phyloP scores from a whole-genome alignment of 1,139 yeast genomes.

The Debaryomyces sp. region DNA sequence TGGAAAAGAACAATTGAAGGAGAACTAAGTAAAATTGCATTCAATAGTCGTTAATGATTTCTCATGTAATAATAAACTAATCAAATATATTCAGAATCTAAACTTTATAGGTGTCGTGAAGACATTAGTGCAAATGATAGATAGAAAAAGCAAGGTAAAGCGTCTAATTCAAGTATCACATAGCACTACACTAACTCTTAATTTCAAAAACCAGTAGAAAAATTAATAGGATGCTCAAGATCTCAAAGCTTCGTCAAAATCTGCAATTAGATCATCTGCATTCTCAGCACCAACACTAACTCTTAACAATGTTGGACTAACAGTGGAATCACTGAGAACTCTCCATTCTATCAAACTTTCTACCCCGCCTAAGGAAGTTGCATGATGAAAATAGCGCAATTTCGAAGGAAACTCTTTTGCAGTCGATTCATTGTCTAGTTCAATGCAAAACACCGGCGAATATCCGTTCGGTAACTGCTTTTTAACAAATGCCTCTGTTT shows the following conservation, averaged over 20 bases:
- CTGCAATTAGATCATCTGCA: constrained; percentile 69
- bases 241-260: constrained; percentile 38
- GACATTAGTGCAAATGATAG: too few relatives aligned
- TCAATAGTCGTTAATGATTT: neutral
- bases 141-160: too few relatives aligned
- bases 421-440: constrained; percentile 47
- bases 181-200: too few relatives aligned
- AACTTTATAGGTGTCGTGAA: neutral
- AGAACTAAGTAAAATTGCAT: neutral
- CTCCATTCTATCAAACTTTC: constrained; percentile 94
- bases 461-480: constrained; percentile 68
- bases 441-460: constrained; percentile 77
- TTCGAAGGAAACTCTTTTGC: constrained; percentile 71
- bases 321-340: constrained; percentile 66
- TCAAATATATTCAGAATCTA: neutral
- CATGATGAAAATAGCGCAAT: constrained; percentile 77
- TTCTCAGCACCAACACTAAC: constrained; percentile 81
- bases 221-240: neutral
- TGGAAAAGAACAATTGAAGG: constrained; percentile 8
- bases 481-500: constrained; percentile 61
- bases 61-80: neutral
- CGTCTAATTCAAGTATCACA: too few relatives aligned
- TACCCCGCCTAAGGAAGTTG: constrained; percentile 93
- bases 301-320: constrained; percentile 61
- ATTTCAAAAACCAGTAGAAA: neutral